Evolutionary conservation across 768 basidiomycete genomes (phyloP).

Genomic region (Xerocomellus chrysenteron): DNA sequence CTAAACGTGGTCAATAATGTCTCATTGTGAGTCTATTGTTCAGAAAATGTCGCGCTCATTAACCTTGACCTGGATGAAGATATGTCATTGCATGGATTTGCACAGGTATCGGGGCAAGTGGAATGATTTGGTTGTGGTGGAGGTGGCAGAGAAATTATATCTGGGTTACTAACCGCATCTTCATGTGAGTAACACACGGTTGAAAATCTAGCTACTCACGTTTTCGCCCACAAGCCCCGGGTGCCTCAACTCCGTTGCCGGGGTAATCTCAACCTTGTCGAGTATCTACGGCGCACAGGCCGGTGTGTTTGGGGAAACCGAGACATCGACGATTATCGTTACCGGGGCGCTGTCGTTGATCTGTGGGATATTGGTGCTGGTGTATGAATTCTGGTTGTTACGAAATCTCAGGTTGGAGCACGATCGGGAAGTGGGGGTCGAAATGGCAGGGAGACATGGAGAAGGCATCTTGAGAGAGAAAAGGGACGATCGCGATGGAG

Average conservation of each 20-base stretch:
- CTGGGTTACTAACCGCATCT: constrained; percentile 57
- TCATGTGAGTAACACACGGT: constrained; percentile 41
- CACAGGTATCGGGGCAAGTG: constrained; percentile 49
- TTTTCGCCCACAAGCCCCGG: constrained; percentile 44
- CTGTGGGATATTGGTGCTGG: constrained; percentile 40
- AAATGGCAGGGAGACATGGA: constrained; percentile 44
- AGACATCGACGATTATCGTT: constrained; percentile 48
- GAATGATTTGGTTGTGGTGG: constrained; percentile 63
- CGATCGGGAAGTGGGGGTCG: constrained; percentile 39
- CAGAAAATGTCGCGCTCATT: neutral
- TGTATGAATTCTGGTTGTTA: constrained; percentile 48
- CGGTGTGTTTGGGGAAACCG: constrained; percentile 43
- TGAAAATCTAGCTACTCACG: neutral
- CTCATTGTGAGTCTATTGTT: constrained; percentile 41
- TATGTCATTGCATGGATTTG: constrained; percentile 55
- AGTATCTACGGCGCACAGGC: constrained; percentile 51
- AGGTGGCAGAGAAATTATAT: constrained; percentile 58
- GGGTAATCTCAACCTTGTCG: constrained; percentile 53
- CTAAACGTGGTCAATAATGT: constrained; percentile 41
- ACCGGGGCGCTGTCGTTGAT: constrained; percentile 40
- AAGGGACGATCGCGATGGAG: neutral
- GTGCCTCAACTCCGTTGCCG: constrained; percentile 54
- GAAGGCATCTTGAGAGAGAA: constrained; percentile 36
- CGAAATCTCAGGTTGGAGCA: constrained; percentile 45
- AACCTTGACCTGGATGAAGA: constrained; percentile 27